phyloP scores from a whole-genome alignment of 2,329 filamentous ascomycete genomes.

The Onygena corvina region DNA sequence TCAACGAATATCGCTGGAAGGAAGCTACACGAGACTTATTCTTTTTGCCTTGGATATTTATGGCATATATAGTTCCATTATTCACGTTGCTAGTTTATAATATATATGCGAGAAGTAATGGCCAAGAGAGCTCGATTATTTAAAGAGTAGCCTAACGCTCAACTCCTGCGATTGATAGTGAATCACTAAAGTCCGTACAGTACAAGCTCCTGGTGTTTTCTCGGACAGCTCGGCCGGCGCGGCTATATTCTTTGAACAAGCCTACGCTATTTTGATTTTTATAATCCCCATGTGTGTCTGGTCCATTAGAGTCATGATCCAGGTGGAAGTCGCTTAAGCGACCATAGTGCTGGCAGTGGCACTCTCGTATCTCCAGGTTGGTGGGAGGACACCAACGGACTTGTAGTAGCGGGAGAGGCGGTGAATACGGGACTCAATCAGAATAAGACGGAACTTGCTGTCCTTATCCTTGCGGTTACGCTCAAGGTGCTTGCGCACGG shows the following conservation, averaged over 20 bases:
- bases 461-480: slow-evolving; percentile 99
- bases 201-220: not conserved
- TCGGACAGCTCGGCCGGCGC: not conserved
- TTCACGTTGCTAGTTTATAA: not conserved
- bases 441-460: slow-evolving; percentile 99
- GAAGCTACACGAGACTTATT: not conserved
- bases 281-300: not conserved
- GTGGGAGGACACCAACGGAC: slow-evolving; percentile 70
- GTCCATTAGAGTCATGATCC: slow-evolving; percentile 1
- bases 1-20: no score
- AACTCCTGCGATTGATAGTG: not conserved
- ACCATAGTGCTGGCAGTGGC: slow-evolving; percentile 91
- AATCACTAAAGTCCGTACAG: not conserved
- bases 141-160: slow-evolving; percentile 1
- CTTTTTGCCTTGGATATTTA: not conserved
- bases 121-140: not conserved
- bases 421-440: slow-evolving; percentile 99
- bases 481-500: slow-evolving; percentile 99
- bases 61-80: not conserved
- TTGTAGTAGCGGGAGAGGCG: slow-evolving; percentile 99
- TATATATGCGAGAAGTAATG: not conserved
- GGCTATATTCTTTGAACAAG: not conserved
- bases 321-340: slow-evolving; percentile 50
- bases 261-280: slow-evolving; percentile 5
- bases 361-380: slow-evolving; percentile 98